These are phyloP conservation scores for Neurospora tetrasperma DNA, from an alignment of 495 filamentous ascomycete species.

Conservation along the genomic window DNA sequence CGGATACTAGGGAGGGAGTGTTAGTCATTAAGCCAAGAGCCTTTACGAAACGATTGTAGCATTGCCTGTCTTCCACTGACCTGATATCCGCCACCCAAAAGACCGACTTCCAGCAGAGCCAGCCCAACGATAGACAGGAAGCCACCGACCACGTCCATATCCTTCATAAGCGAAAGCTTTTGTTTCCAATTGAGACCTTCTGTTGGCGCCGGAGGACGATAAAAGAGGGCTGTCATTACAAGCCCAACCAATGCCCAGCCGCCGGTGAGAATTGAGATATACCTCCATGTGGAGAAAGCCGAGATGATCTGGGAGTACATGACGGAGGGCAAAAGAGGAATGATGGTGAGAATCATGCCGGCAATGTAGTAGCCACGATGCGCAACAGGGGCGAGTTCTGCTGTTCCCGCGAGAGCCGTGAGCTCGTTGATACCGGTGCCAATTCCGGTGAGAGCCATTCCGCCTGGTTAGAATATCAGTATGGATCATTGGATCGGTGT, in stretches of 20 bases:
- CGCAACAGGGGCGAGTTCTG: constrained; percentile 57
- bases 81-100: constrained; percentile 62
- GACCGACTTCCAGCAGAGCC: constrained; percentile 53
- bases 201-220: constrained; percentile 52
- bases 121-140: constrained; percentile 55
- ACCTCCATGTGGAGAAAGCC: constrained; percentile 49
- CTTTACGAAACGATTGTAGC: background rate
- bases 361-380: constrained; percentile 62
- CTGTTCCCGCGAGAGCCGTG: constrained; percentile 38
- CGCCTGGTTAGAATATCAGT: constrained; percentile 13
- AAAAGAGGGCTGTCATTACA: constrained; percentile 51
- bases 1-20: constrained; percentile 11
- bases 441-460: constrained; percentile 9
- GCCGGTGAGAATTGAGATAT: constrained; percentile 50
- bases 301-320: constrained; percentile 63
- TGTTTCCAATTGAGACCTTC: constrained; percentile 41
- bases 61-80: constrained; percentile 3
- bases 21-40: background rate
- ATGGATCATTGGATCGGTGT: no score
- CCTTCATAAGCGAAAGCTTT: constrained; percentile 39
- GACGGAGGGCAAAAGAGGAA: constrained; percentile 59
- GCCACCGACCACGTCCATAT: constrained; percentile 58
- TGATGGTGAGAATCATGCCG: constrained; percentile 53
- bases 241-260: constrained; percentile 54
- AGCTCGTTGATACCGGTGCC: constrained; percentile 17